Percentiles rank a stretch among this genome's conserved stretches.
phyloP scores from a whole-genome alignment of 108 stramenopile species.

The Cyclotella cryptica region DNA sequence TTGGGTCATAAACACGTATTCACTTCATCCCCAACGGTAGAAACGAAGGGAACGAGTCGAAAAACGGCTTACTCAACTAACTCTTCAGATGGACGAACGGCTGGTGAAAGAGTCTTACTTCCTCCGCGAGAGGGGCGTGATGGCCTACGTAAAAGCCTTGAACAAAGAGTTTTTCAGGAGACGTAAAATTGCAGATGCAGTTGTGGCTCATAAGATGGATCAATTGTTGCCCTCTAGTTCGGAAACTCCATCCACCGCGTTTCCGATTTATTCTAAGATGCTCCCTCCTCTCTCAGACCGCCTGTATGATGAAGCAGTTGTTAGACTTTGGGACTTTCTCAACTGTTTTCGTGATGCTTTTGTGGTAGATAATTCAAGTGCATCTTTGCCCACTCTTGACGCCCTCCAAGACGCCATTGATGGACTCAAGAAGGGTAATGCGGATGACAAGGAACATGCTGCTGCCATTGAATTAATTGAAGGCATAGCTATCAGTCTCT shows the following conservation, averaged over 20 bases:
- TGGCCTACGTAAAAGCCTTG: conserved; percentile 66
- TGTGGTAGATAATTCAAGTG: conserved; percentile 41
- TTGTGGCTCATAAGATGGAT: conserved; percentile 60
- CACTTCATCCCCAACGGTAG: conserved; percentile 6
- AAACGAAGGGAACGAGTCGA: conserved; percentile 74
- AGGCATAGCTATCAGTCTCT: conserved; percentile 73
- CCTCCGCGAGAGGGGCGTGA: conserved; percentile 74
- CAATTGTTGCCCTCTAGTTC: conserved; percentile 6
- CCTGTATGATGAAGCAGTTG: conserved; percentile 75
- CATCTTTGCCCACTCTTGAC: conserved; percentile 69
- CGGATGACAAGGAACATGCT: conserved; percentile 23
- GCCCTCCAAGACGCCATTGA: conserved; percentile 75
- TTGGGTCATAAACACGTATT: neutral
- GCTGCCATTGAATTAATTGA: conserved; percentile 65
- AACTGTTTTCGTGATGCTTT: conserved; percentile 74
- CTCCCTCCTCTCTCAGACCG: conserved; percentile 67
- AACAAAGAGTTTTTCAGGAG: conserved; percentile 75
- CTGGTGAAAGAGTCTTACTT: conserved; percentile 76
- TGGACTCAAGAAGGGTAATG: conserved; percentile 27
- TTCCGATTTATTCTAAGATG: conserved; percentile 21
- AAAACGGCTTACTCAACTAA: conserved; percentile 71
- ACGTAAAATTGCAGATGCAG: conserved; percentile 69
- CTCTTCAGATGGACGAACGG: conserved; percentile 81
- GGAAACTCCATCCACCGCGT: conserved; percentile 28
- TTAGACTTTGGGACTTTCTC: conserved; percentile 85